Base-by-base conservation (phyloP, 1,284 basidiomycete species). In the Erythrobasidium hasegawianum region DNA sequence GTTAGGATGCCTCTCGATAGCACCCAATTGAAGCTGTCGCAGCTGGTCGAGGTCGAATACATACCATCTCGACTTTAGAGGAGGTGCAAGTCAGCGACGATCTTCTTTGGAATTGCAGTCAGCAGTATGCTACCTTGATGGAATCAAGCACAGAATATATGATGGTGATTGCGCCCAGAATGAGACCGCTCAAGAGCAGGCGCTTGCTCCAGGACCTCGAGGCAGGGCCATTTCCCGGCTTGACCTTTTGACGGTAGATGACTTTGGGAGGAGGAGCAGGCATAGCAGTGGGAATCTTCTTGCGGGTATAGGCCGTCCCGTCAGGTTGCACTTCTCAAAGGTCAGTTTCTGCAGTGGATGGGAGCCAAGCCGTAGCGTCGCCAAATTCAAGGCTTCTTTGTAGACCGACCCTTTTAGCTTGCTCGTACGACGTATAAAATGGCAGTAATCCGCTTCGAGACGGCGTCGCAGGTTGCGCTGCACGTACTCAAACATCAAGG, bases 21-120 rank as follows among this genome's bases (percentile, higher is more conserved):
- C 87, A n/a, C 83, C 81, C 71, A 85, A 81, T 14, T 87, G 83
- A 41, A 91, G 81, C 66, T 83, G 78, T 74, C 92, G 85, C 20
- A 92, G 78, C 50, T 79, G 78, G 7, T 77, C 77, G 1, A 86
- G 86, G 72, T 87, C 83, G 70, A 94, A 83, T 68, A 88, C 83
- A 78, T 90, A 92, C 83, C 81, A 84, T 33, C 78, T 79, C 66
- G 80, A 76, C 72, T 72, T 54, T 20, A 4, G 33, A 11, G n/a
- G n/a, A n/a, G n/a, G 33, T 11, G 20, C 5, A 53, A 3, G 55
- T 40, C 39, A 43, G 20, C 40, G 38, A 38, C n/a, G 24, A 26
- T 52, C 45, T 20, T 40, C 9, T 11, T 40, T 2, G 4, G 29
- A 18, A 53, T n/a, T n/a, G n/a, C n/a, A n/a, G n/a, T 11, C 11